A percentile compares a stretch with the other conserved stretches of the same genome.
Conservation (phyloP, 768 basidiomycete genomes). For the Mycena galopus region DNA sequence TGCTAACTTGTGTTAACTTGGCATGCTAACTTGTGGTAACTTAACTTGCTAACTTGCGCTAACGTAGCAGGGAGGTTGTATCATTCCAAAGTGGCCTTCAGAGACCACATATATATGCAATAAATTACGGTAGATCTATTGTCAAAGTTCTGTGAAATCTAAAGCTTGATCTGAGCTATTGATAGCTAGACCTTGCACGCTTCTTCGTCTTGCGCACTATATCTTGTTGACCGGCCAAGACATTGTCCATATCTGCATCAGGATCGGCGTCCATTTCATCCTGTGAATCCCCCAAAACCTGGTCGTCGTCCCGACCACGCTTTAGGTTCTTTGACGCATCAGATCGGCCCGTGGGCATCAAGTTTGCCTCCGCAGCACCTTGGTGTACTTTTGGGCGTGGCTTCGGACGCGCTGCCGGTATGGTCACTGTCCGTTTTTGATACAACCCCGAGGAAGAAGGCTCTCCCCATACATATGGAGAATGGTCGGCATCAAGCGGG, state of each 20-base stretch:
- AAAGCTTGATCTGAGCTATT: too few species aligned
- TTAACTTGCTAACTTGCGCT: too few species aligned
- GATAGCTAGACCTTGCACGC: neutral
- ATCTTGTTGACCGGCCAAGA: neutral
- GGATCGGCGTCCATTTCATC: neutral
- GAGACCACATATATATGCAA: too few species aligned
- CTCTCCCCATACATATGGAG: neutral
- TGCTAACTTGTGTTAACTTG: too few species aligned
- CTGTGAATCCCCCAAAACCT: neutral
- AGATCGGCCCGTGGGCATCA: neutral
- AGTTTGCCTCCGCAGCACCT: neutral
- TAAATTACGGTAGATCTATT: too few species aligned
- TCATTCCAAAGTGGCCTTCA: too few species aligned
- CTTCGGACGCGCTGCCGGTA: neutral
- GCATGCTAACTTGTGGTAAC: too few species aligned
- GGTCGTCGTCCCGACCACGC: neutral
- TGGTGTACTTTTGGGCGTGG: neutral
- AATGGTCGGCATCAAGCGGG: neutral
- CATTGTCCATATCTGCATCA: neutral
- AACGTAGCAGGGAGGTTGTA: too few species aligned
- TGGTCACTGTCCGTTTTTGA: neutral
- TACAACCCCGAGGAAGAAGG: neutral
- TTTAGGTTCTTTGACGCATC: neutral
- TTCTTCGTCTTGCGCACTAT: neutral
- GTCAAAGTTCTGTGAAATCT: too few species aligned